Conservation (phyloP, 768 basidiomycete species). For the Fomitopsis pulvina region DNA sequence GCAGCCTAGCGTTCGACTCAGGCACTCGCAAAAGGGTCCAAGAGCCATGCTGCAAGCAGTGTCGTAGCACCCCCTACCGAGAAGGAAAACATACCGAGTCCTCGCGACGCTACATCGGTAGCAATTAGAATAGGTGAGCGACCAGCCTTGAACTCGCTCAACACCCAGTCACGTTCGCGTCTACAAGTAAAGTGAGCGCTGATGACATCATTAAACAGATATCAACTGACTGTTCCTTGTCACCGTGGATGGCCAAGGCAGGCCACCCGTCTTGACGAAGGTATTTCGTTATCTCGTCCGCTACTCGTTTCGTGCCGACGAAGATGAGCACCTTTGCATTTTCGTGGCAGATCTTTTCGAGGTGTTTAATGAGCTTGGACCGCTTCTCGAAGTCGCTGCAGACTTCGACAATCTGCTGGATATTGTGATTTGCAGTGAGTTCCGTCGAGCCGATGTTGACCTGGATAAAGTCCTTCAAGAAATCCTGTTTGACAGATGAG, state of each 20-base stretch:
- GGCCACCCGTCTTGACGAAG: slow-evolving; percentile 99
- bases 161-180: slow-evolving; percentile 98
- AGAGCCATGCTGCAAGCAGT: slow-evolving; percentile 24
- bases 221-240: slow-evolving; percentile 90
- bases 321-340: slow-evolving; percentile 99
- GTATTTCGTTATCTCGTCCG: slow-evolving; percentile 98
- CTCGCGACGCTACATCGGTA: slow-evolving; percentile 98
- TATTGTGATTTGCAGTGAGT: slow-evolving; percentile 96
- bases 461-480: slow-evolving; percentile 94
- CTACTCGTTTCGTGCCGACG: slow-evolving; percentile 94
- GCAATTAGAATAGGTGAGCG: slow-evolving; percentile 97
- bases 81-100: slow-evolving; percentile 85
- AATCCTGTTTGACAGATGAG: slow-evolving; percentile 54
- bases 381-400: slow-evolving; percentile 98
- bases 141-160: slow-evolving; percentile 97
- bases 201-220: neutral
- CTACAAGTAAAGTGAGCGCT: slow-evolving; percentile 30
- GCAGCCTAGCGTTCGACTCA: slow-evolving; percentile 4
- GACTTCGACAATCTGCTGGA: slow-evolving; percentile 92
- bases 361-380: slow-evolving; percentile 90
- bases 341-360: slow-evolving; percentile 93
- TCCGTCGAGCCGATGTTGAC: slow-evolving; percentile 99
- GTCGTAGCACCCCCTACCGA: slow-evolving; percentile 42
- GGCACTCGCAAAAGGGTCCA: slow-evolving; percentile 20
- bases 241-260: slow-evolving; percentile 98